phyloP scores from a whole-genome alignment of 2,329 filamentous ascomycete genomes.

The Neofusicoccum laricinum region DNA sequence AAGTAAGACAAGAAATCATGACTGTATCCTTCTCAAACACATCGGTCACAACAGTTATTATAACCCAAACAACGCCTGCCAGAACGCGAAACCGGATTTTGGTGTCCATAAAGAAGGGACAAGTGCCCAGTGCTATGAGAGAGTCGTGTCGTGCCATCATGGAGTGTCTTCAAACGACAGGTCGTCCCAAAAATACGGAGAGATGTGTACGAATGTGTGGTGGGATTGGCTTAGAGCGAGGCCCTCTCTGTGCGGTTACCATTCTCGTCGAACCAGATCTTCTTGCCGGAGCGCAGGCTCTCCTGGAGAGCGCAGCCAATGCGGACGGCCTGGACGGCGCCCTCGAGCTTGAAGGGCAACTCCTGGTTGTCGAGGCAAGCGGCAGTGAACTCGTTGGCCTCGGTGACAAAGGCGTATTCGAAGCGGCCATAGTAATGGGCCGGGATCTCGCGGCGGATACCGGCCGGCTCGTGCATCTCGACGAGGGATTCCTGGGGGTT shows the following conservation, averaged over 20 bases:
- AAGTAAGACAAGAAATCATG: background rate
- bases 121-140: background rate
- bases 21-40: background rate
- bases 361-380: slow-evolving; percentile 55
- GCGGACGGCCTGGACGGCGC: slow-evolving; percentile 57
- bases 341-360: slow-evolving; percentile 55
- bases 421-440: slow-evolving; percentile 63
- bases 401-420: slow-evolving; percentile 60
- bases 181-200: background rate
- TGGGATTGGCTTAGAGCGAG: slow-evolving; percentile 29
- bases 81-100: background rate
- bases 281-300: slow-evolving; percentile 42
- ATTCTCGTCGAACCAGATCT: slow-evolving; percentile 54
- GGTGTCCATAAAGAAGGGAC: background rate
- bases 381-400: slow-evolving; percentile 62
- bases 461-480: slow-evolving; percentile 52
- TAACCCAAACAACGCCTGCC: background rate
- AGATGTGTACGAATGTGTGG: background rate
- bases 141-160: background rate
- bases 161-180: background rate
- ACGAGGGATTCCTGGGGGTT: slow-evolving; percentile 57
- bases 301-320: slow-evolving; percentile 56
- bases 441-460: slow-evolving; percentile 60
- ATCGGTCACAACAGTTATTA: background rate
- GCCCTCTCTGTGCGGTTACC: slow-evolving; percentile 44